A percentile compares a stretch with the other conserved stretches of the same genome.
These are phyloP conservation scores for Penicillium sp. DNA, from an alignment of 2,329 filamentous ascomycete genomes.

Conservation along the genomic window DNA sequence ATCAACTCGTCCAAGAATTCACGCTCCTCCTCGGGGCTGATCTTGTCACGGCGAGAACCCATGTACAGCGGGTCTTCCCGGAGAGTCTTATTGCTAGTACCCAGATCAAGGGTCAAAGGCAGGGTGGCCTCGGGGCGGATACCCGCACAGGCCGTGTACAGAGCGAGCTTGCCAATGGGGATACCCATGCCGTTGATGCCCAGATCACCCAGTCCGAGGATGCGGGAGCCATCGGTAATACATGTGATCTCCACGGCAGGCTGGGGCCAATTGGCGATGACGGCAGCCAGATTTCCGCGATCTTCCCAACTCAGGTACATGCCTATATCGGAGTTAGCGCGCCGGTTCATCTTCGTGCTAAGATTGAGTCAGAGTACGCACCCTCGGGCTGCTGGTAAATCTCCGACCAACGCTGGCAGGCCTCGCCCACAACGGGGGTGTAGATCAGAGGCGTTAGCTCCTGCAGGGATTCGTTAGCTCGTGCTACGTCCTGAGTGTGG, in stretches of 20 bases:
- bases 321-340: conserved; percentile 39
- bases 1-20: conserved; percentile 98
- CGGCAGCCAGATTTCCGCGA: conserved; percentile 80
- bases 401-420: conserved; percentile 93
- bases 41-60: conserved; percentile 79
- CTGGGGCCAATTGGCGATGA: conserved; percentile 92
- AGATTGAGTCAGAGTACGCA: conserved; percentile 26
- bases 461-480: conserved; percentile 27
- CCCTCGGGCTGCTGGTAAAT: conserved; percentile 94
- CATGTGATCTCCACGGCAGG: conserved; percentile 90
- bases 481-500: neutral
- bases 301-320: conserved; percentile 96
- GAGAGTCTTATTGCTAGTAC: conserved; percentile 61
- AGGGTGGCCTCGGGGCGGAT: conserved; percentile 75
- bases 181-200: conserved; percentile 98
- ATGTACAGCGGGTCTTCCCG: conserved; percentile 85
- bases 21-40: conserved; percentile 72
- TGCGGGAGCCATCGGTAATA: conserved; percentile 92
- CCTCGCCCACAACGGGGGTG: conserved; percentile 71
- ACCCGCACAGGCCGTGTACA: conserved; percentile 94
- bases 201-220: conserved; percentile 85
- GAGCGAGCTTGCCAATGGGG: conserved; percentile 89
- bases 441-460: conserved; percentile 52
- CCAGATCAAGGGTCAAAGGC: conserved; percentile 62
- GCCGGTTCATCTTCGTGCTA: conserved; percentile 23